Evolutionary conservation across 257 asterid species (phyloP).

Genomic region (Mentha longifolia): DNA sequence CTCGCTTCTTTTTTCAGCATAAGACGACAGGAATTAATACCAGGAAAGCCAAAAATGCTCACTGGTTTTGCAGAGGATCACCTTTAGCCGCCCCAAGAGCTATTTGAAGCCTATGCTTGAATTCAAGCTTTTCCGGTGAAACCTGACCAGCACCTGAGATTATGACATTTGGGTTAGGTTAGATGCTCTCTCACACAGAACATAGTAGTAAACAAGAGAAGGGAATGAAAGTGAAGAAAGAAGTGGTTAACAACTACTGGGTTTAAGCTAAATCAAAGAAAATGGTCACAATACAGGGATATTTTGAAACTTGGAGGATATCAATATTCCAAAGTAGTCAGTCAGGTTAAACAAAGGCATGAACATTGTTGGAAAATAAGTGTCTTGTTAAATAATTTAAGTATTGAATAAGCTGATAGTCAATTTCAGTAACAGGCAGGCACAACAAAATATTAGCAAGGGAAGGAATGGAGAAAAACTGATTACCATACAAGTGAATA

Average conservation of each 20-base stretch:
- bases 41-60: constrained; percentile 92
- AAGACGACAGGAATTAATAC: constrained; percentile 60
- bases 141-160: constrained; percentile 83
- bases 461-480: constrained; percentile 27
- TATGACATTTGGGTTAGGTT: constrained; percentile 22
- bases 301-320: constrained; percentile 20
- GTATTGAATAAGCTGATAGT: not conserved
- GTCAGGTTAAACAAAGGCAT: constrained; percentile 25
- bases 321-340: not conserved
- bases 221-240: constrained; percentile 15
- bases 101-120: constrained; percentile 93
- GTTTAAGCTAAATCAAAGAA: not conserved
- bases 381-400: not conserved
- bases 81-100: constrained; percentile 99
- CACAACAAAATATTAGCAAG: not conserved
- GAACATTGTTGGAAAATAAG: constrained; percentile 11
- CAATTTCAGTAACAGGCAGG: constrained; percentile 14
- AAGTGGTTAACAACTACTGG: constrained; percentile 2
- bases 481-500: constrained; percentile 82
- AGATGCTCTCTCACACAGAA: constrained; percentile 26
- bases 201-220: not conserved
- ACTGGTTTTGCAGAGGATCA: constrained; percentile 96
- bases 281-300: constrained; percentile 13
- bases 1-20: constrained; percentile 48
- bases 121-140: constrained; percentile 84